These are phyloP conservation scores for Chara braunii DNA, from an alignment of 139 green algal species.

Conservation along the genomic window DNA sequence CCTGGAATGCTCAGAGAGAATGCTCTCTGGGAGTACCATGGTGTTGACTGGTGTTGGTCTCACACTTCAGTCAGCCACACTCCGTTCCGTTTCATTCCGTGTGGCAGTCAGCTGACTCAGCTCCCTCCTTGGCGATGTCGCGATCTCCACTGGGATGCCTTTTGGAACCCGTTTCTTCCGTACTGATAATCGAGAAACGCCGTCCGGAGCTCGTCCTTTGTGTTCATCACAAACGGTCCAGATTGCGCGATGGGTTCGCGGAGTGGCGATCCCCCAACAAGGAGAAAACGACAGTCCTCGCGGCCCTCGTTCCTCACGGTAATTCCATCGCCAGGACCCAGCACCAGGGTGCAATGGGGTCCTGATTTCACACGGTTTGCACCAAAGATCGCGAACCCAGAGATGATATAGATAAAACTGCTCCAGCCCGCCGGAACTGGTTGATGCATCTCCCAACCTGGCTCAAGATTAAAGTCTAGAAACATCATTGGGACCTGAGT, in stretches of 20 bases:
- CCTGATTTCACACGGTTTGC: not conserved
- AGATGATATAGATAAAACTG: conserved; percentile 30
- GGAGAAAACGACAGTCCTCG: conserved; percentile 24
- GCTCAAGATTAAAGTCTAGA: conserved; percentile 38
- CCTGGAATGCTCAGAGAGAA: too few species aligned
- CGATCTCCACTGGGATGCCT: conserved; percentile 21
- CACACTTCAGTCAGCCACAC: too few species aligned
- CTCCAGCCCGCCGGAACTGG: conserved; percentile 32
- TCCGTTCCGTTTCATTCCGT: too few species aligned
- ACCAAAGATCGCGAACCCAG: conserved; percentile 17
- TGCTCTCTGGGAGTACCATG: too few species aligned
- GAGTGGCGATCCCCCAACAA: conserved; percentile 45
- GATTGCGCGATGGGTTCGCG: conserved; percentile 45
- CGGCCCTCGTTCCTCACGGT: conserved; percentile 30
- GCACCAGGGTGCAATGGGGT: conserved; percentile 30
- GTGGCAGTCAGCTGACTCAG: too few species aligned
- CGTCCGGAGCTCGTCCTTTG: conserved; percentile 39
- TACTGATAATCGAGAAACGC: conserved; percentile 43
- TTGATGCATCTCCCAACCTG: conserved; percentile 15
- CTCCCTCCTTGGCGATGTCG: not conserved
- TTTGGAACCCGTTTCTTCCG: conserved; percentile 41
- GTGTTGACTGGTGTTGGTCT: too few species aligned
- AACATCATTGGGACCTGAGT: conserved; percentile 41
- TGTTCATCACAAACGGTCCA: conserved; percentile 52
- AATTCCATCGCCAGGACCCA: conserved; percentile 27